Conservation (phyloP, 106 monocot species). For the Vanilla planifolia region DNA sequence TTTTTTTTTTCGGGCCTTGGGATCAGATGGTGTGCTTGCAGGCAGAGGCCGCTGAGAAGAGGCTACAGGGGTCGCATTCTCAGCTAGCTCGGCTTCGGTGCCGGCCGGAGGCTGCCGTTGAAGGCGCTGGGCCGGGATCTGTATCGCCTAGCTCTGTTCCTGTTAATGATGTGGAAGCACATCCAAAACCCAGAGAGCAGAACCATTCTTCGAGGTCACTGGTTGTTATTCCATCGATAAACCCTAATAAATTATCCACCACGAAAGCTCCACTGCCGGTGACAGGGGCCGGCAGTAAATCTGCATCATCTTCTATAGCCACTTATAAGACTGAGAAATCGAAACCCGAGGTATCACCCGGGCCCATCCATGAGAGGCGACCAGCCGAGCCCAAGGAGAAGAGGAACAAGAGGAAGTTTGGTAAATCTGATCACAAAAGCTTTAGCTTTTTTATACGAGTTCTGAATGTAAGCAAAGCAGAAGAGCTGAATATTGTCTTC, state of each 20-base stretch:
- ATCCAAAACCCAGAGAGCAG: background rate
- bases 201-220: slow-evolving; percentile 20
- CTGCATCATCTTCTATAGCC: background rate
- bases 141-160: background rate
- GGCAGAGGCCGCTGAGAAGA: slow-evolving; percentile 50
- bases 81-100: slow-evolving; percentile 38
- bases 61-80: slow-evolving; percentile 30
- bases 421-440: slow-evolving; percentile 7
- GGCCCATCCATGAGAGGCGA: background rate
- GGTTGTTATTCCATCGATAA: slow-evolving; percentile 12
- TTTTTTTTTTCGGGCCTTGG: background rate
- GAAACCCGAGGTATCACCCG: background rate
- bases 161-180: background rate
- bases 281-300: slow-evolving; percentile 5
- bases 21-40: slow-evolving; percentile 5
- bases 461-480: background rate
- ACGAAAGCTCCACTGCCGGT: background rate
- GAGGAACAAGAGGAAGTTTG: slow-evolving; percentile 3
- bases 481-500: background rate
- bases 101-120: background rate
- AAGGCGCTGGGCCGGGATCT: background rate
- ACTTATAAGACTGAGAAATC: background rate
- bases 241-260: slow-evolving; percentile 1
- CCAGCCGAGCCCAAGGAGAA: too few species aligned
- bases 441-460: background rate